These are phyloP conservation scores for Cryptosporidium ryanae DNA, from an alignment of 169 alveolate genomes.

Conservation along the genomic window DNA sequence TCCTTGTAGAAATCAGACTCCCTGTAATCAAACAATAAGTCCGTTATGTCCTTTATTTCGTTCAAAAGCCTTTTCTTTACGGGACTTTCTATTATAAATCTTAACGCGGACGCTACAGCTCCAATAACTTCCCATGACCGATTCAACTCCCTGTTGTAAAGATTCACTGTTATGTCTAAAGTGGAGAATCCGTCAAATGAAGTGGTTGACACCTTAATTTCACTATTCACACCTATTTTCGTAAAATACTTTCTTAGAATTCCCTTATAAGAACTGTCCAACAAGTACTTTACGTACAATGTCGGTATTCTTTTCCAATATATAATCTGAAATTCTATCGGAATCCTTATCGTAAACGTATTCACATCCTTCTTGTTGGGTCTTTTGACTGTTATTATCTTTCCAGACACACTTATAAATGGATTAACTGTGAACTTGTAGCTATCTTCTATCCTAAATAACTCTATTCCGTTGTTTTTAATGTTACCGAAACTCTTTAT, in stretches of 20 bases:
- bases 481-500: constrained; percentile 27
- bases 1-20: constrained; percentile 49
- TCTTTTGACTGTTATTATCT: constrained; percentile 5
- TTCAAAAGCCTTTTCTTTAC: not conserved
- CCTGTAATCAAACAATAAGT: constrained; percentile 41
- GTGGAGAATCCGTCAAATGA: constrained; percentile 41
- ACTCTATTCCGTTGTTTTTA: constrained; percentile 1
- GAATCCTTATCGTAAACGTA: constrained; percentile 37
- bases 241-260: constrained; percentile 23
- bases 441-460: constrained; percentile 8
- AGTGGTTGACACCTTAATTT: constrained; percentile 4
- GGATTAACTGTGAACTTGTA: constrained; percentile 32
- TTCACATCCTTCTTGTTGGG: not conserved
- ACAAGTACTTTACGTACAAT: constrained; percentile 25
- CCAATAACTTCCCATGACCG: constrained; percentile 31
- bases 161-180: constrained; percentile 29
- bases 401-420: constrained; percentile 15
- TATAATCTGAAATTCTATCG: constrained; percentile 18
- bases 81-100: constrained; percentile 12
- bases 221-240: not conserved
- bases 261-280: constrained; percentile 31
- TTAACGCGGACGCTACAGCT: constrained; percentile 22
- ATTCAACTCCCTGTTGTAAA: constrained; percentile 11
- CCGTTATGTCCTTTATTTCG: constrained; percentile 13
- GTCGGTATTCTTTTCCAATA: constrained; percentile 37